Conservation (phyloP, 2,329 filamentous ascomycete species). For the Aureobasidium uvarum region DNA sequence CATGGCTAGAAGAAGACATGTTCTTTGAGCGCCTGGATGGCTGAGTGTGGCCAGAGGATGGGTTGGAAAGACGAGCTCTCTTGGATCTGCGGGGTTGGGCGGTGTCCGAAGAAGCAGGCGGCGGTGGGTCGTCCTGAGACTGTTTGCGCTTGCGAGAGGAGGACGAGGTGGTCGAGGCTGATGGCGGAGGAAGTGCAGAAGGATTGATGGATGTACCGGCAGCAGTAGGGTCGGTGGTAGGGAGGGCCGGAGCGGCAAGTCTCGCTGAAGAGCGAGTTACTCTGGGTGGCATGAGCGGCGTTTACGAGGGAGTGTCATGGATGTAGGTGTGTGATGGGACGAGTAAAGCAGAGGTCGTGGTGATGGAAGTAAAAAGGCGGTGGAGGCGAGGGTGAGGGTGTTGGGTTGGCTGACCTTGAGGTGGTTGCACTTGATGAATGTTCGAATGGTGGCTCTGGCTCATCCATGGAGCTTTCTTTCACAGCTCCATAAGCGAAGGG, state of each 20-base stretch:
- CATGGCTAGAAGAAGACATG: slow-evolving; percentile 74
- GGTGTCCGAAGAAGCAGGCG: slow-evolving; percentile 43
- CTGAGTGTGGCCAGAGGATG: slow-evolving; percentile 41
- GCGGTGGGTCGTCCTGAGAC: slow-evolving; percentile 49
- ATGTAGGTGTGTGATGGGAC: neutral
- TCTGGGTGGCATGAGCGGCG: slow-evolving; percentile 85
- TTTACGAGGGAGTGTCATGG: neutral
- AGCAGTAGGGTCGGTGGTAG: slow-evolving; percentile 46
- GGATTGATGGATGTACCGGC: slow-evolving; percentile 36
- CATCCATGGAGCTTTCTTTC: slow-evolving; percentile 19
- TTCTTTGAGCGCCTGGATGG: slow-evolving; percentile 45
- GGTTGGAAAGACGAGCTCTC: slow-evolving; percentile 59
- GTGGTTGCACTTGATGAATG: slow-evolving; percentile 23
- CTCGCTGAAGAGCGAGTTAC: slow-evolving; percentile 93
- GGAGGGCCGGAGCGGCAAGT: slow-evolving; percentile 63
- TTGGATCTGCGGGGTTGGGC: slow-evolving; percentile 41
- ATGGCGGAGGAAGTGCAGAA: neutral
- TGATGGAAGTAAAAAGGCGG: slow-evolving; percentile 8
- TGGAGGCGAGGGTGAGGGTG: slow-evolving; percentile 6
- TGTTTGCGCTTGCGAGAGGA: slow-evolving; percentile 40
- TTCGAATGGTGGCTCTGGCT: slow-evolving; percentile 16
- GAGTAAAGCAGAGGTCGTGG: neutral
- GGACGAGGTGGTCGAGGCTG: slow-evolving; percentile 28
- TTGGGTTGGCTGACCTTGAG: slow-evolving; percentile 25
- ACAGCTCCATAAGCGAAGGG: slow-evolving; percentile 19